Base-by-base conservation (phyloP, 176 grass and related monocot species). In the Eragrostis nindensis region DNA sequence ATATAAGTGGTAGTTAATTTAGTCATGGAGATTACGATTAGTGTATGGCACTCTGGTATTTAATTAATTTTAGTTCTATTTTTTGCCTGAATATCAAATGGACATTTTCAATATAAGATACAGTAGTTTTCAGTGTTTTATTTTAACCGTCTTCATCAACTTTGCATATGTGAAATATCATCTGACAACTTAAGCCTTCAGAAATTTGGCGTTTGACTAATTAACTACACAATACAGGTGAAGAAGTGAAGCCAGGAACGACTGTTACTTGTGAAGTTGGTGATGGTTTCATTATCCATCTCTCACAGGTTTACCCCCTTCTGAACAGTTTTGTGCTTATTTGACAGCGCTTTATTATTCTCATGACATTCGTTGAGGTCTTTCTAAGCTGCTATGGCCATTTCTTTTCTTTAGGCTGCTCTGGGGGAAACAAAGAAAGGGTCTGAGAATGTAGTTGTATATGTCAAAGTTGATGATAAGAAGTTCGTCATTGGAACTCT, bases 401-500 rank as follows among this genome's bases (percentile, higher is more conserved):
- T n/a, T n/a, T 84, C 19, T 53, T n/a, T 64, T 69, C 24, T 68
- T 19, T 15, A 98, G 95, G 88, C 48, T 65, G 91, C 87, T 38
- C 15, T 94, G 0, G 92, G 87, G 10, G 87, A 87, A 83, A 53
- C 77, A 68, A 90, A 94, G 70, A 92, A 92, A 73, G 57, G 36
- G 45, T 76, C 26, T 92, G 83, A 78, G 15, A 76, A 41, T 69
- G 84, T 87, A 19, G 62, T 85, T 7, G 12, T 98, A 26, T 89
- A 63, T 84, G 78, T 89, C 68, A 89, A 94, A 68, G 62, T 88
- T 38, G 82, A 78, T 67, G 78, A 80, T 59, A 63, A 93, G 43
- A 94, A 94, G 75, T 2, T 87, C n/a, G 79, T 91, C 27, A n/a
- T 98, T 48, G 95, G 92, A 79, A 94, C 88, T 48, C 88, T 98